Base-by-base conservation (phyloP, 192 early-diverging fungal genomes). In the Linnemannia schmuckeri region DNA sequence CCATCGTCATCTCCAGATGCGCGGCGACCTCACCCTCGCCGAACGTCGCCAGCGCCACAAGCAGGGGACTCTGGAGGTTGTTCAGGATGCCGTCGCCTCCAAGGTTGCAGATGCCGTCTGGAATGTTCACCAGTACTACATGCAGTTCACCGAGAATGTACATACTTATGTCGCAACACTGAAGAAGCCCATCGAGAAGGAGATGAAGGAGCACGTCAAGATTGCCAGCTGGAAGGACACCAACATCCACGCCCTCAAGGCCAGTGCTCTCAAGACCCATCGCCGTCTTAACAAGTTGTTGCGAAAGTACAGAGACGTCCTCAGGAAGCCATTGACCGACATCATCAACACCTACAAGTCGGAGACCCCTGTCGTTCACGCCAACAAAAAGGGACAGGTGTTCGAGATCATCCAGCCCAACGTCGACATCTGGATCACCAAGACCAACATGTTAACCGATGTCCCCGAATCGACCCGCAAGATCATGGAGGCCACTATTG, bases 141-240 rank as follows among this genome's bases (percentile, higher is more conserved):
- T 82, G 72, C 96, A 97, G 87, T 99, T 96, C 78, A 75, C 82
- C 27, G 81, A 88, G 30, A 88, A 82, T 46, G 91, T 96, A 33
- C 87, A 91, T 13, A 88, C 88, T n/a, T 90, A 92, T 9, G 78
- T 98, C 46, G 90, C 90, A 1, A 82, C 88, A 22, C 77, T 91
- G 5, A 92, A 94, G 57, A 94, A 95, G 78, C 93, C 96, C 1
- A 94, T 99, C 46, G 90, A 93, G 49, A 97, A 97, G 78, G 97
- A 99, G 37, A 91, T 99, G 86, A 92, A 95, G 68, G 96, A 97
- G 75, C 98, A 97, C 79, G 97, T 99, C 46, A 95, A 97, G 90
- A 97, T 99, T 79, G 98, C 98, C 7, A 95, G 92, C 63, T 99
- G 97, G 97, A 98, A 98, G 88, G 99, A 99, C 84, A 94, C 97